Evolutionary conservation across 179 eudicot species (phyloP).

Genomic region (Amaranthus tricolor): DNA sequence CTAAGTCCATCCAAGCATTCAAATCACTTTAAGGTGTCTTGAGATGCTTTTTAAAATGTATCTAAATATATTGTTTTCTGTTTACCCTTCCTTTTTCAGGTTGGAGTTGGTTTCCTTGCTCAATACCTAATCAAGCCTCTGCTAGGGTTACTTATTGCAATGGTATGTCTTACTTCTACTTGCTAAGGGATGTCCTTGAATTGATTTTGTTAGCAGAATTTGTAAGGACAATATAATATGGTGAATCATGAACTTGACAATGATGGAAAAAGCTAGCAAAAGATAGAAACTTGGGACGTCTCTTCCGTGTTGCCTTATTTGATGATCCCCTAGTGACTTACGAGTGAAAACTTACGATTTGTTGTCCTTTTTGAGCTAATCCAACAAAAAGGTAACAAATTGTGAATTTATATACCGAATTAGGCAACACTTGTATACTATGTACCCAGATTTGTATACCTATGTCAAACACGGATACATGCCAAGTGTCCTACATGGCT

Average conservation of each 20-base stretch:
- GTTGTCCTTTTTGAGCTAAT: too few relatives aligned
- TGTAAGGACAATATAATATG: not conserved
- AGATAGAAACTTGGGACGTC: too few relatives aligned
- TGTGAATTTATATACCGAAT: too few relatives aligned
- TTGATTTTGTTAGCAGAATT: not conserved
- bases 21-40: conserved; percentile 5
- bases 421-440: too few relatives aligned
- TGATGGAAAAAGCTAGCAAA: not conserved
- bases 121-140: conserved; percentile 86
- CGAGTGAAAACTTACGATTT: too few relatives aligned
- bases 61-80: conserved; percentile 7
- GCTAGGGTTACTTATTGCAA: conserved; percentile 78
- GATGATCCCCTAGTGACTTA: too few relatives aligned
- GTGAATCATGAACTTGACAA: conserved; percentile 1
- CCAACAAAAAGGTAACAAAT: too few relatives aligned
- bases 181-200: not conserved
- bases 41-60: not conserved
- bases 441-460: too few relatives aligned
- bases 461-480: too few relatives aligned
- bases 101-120: conserved; percentile 94
- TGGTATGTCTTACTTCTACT: conserved; percentile 46
- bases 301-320: too few relatives aligned
- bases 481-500: too few relatives aligned
- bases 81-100: conserved; percentile 43
- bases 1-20: conserved; percentile 14